phyloP scores from a whole-genome alignment of 352 stramenopile species.

The Phytophthora constricta region DNA sequence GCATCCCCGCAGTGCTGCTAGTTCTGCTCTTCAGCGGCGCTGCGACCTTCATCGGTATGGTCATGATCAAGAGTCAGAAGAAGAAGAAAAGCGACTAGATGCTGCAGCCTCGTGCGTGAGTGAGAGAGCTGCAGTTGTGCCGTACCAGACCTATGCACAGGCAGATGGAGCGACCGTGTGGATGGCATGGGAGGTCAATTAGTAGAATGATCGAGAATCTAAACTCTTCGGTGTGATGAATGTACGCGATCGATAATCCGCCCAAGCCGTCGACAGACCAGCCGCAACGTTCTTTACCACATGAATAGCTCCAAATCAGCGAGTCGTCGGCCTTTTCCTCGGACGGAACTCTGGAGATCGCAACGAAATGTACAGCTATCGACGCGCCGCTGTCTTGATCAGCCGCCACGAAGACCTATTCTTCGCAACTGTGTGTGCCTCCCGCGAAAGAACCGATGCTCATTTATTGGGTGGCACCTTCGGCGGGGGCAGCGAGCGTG shows the following conservation, averaged over 20 bases:
- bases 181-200: constrained; percentile 14
- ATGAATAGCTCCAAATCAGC: constrained; percentile 10
- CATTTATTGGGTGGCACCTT: constrained; percentile 57
- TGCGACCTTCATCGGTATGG: constrained; percentile 88
- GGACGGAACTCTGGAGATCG: constrained; percentile 9
- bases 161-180: background rate
- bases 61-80: constrained; percentile 90
- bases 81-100: constrained; percentile 72
- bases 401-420: constrained; percentile 1
- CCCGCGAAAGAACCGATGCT: constrained; percentile 14
- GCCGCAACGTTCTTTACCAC: constrained; percentile 17
- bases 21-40: constrained; percentile 87
- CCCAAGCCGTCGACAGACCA: constrained; percentile 4
- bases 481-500: constrained; percentile 52
- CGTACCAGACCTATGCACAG: too few relatives aligned
- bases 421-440: background rate
- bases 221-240: constrained; percentile 19
- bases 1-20: constrained; percentile 84
- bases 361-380: constrained; percentile 31
- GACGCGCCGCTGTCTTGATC: background rate
- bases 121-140: constrained; percentile 10
- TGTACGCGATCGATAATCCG: constrained; percentile 30
- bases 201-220: constrained; percentile 10
- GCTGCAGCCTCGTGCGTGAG: too few relatives aligned
- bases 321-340: constrained; percentile 2